Conservation (phyloP, 306 rosid genomes). For the Phaseolus lunatus region DNA sequence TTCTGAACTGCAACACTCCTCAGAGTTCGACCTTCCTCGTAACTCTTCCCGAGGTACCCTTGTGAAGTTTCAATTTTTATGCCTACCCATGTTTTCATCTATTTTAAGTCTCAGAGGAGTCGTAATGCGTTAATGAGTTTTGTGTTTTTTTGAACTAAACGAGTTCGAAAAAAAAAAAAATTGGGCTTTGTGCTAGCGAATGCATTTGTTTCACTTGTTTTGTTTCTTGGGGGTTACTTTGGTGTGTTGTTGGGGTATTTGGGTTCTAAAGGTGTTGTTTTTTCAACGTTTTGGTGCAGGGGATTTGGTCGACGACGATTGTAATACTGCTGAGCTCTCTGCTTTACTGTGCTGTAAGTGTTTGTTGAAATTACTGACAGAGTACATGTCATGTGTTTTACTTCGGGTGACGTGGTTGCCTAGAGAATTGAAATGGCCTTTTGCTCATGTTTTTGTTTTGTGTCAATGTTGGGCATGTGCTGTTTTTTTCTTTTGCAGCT, state of each 20-base stretch:
- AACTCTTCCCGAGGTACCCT: conserved; percentile 22
- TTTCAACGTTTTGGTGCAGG: conserved; percentile 56
- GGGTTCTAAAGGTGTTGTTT: conserved; percentile 26
- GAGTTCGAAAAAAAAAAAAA: background rate
- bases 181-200: conserved; percentile 1
- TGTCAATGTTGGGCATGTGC: conserved; percentile 12
- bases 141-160: conserved; percentile 33
- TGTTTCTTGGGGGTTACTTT: background rate
- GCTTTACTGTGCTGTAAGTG: conserved; percentile 62
- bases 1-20: background rate
- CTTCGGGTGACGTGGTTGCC: conserved; percentile 12
- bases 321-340: conserved; percentile 32
- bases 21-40: background rate
- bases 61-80: conserved; percentile 37
- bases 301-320: conserved; percentile 36
- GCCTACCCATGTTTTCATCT: conserved; percentile 27
- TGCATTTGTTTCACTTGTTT: conserved; percentile 32
- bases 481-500: conserved; percentile 49
- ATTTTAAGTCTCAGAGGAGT: background rate
- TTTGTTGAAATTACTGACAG: conserved; percentile 44
- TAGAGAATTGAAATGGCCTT: background rate
- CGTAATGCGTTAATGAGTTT: conserved; percentile 25
- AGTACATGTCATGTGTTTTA: conserved; percentile 27
- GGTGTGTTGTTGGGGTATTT: conserved; percentile 24
- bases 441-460: conserved; percentile 16